phyloP scores from a whole-genome alignment of 2,329 filamentous ascomycete species.

The Raffaelea arxii region DNA sequence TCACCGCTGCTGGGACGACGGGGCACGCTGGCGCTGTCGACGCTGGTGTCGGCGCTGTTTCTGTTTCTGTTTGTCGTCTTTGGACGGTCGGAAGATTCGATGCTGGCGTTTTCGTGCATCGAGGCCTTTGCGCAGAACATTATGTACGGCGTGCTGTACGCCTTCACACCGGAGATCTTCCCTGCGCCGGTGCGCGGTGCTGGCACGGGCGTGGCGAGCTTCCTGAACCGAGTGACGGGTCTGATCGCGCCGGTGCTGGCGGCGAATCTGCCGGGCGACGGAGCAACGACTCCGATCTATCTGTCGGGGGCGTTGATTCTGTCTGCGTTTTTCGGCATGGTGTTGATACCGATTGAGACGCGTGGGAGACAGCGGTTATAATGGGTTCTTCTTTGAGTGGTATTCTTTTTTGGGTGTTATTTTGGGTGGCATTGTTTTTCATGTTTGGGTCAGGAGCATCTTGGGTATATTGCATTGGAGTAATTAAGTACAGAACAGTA shows the following conservation, averaged over 20 bases:
- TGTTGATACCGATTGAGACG: conserved; percentile 54
- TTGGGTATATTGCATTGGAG: too few relatives aligned
- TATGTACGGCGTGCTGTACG: conserved; percentile 69
- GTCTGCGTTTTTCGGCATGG: conserved; percentile 49
- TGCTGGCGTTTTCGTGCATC: conserved; percentile 57
- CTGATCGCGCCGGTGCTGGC: conserved; percentile 61
- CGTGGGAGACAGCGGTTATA: conserved; percentile 48
- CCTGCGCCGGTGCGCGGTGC: conserved; percentile 63
- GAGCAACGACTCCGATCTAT: conserved; percentile 47
- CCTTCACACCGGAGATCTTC: conserved; percentile 70
- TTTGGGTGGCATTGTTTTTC: too few relatives aligned
- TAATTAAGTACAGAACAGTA: too few relatives aligned
- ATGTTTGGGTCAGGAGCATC: too few relatives aligned
- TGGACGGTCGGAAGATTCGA: conserved; percentile 43
- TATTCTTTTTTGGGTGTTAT: too few relatives aligned
- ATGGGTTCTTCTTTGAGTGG: too few relatives aligned
- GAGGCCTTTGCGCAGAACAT: conserved; percentile 67
- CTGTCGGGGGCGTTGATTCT: conserved; percentile 47
- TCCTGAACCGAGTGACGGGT: conserved; percentile 59
- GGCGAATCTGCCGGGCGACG: conserved; percentile 47
- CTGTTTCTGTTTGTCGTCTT: conserved; percentile 57
- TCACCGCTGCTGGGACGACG: conserved; percentile 58
- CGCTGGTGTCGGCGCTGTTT: conserved; percentile 57
- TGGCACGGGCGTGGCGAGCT: conserved; percentile 62
- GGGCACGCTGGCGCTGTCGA: conserved; percentile 60